A percentile compares a stretch with the other conserved stretches of the same genome.
phyloP scores from a whole-genome alignment of 176 grass and related monocot species.

The Ensete glaucum region DNA sequence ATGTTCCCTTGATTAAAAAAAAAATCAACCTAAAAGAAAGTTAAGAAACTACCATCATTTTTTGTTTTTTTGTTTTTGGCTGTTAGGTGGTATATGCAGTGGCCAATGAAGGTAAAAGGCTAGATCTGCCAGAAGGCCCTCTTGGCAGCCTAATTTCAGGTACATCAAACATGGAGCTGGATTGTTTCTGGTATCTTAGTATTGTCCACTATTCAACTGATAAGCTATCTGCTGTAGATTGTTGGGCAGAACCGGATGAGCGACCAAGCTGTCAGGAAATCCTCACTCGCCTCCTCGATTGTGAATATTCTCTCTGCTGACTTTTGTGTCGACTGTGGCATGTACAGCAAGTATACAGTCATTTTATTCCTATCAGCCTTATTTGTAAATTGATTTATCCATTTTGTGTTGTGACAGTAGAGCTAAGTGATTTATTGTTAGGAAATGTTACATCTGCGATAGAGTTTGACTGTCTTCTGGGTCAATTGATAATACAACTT shows the following conservation, averaged over 20 bases:
- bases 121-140: slow-evolving; percentile 87
- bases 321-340: slow-evolving; percentile 15
- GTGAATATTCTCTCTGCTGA: slow-evolving; percentile 79
- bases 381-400: neutral
- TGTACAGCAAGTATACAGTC: slow-evolving; percentile 40
- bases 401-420: no score
- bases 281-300: slow-evolving; percentile 80
- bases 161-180: slow-evolving; percentile 9
- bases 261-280: slow-evolving; percentile 87
- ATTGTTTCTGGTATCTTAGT: no score
- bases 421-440: no score
- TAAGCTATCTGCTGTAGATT: slow-evolving; percentile 35
- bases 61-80: neutral
- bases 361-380: neutral
- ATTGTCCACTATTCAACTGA: neutral
- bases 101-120: slow-evolving; percentile 69
- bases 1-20: neutral
- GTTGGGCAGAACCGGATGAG: slow-evolving; percentile 72
- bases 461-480: no score
- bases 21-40: neutral
- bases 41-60: neutral
- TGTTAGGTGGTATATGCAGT: slow-evolving; percentile 75
- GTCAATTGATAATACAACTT: no score
- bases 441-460: no score
- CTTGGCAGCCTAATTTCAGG: slow-evolving; percentile 75